Conservation (phyloP, 306 rosid genomes). For the Vicia sativa region DNA sequence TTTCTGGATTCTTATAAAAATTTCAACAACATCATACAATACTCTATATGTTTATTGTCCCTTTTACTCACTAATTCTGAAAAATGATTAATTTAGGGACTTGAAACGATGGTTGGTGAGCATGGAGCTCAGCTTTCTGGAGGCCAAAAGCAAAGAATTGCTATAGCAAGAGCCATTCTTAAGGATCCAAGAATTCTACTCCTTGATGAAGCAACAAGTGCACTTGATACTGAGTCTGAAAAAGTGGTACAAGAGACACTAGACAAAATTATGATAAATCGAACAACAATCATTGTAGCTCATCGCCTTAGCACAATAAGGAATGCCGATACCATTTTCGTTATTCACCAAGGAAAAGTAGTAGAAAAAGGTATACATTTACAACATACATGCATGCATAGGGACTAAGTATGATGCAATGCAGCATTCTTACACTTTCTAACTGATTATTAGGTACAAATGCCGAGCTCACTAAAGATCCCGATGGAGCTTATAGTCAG, state of each 20-base stretch:
- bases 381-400: neutral
- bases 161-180: constrained; percentile 71
- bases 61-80: neutral
- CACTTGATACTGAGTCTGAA: constrained; percentile 67
- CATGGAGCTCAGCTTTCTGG: constrained; percentile 82
- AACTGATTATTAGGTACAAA: constrained; percentile 65
- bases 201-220: constrained; percentile 71
- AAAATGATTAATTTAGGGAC: constrained; percentile 35
- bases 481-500: constrained; percentile 71
- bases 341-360: constrained; percentile 61
- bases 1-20: too few species aligned
- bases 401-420: neutral
- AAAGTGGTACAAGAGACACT: constrained; percentile 65
- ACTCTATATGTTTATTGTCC: neutral
- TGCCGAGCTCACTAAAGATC: constrained; percentile 53
- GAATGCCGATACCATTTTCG: constrained; percentile 56
- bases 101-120: constrained; percentile 78
- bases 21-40: too few species aligned
- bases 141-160: constrained; percentile 64
- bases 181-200: constrained; percentile 67
- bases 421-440: constrained; percentile 14
- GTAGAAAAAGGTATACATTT: constrained; percentile 55
- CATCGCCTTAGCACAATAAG: constrained; percentile 69
- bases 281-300: constrained; percentile 64
- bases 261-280: constrained; percentile 57